A percentile compares a stretch with the other conserved stretches of the same genome.
These are phyloP conservation scores for Ganoderma leucocontextum DNA, from an alignment of 1,284 basidiomycete species.

Conservation along the genomic window DNA sequence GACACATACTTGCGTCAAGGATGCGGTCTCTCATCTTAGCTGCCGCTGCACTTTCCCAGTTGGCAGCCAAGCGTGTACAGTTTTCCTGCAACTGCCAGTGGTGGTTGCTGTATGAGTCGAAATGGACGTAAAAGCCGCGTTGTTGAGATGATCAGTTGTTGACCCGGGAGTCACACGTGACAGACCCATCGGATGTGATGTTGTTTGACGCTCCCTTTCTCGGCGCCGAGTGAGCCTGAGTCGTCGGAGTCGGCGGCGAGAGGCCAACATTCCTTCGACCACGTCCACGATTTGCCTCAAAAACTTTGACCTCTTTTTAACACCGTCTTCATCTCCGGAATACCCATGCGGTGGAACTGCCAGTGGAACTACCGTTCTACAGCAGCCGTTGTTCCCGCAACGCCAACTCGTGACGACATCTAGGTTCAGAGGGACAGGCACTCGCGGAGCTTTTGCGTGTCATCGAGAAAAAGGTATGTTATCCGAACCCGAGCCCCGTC, in stretches of 20 bases:
- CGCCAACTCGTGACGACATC: constrained; percentile 24
- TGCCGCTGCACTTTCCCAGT: constrained; percentile 13
- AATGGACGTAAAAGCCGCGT: constrained; percentile 20
- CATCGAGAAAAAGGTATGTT: constrained; percentile 25
- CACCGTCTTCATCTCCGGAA: constrained; percentile 1
- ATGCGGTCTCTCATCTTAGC: constrained; percentile 61
- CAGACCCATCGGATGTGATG: constrained; percentile 19
- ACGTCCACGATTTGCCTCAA: constrained; percentile 12
- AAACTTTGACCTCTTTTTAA: constrained; percentile 1
- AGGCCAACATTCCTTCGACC: constrained; percentile 5
- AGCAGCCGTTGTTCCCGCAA: constrained; percentile 6
- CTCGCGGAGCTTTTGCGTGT: constrained; percentile 25
- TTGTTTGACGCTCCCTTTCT: constrained; percentile 21
- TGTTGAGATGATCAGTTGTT: constrained; percentile 26
- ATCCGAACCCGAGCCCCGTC: constrained; percentile 11
- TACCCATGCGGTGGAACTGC: neutral
- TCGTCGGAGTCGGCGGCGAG: neutral
- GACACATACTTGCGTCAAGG: constrained; percentile 65
- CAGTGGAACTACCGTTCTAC: constrained; percentile 6
- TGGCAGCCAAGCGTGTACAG: neutral
- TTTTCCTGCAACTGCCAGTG: constrained; percentile 5
- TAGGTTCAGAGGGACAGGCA: constrained; percentile 29
- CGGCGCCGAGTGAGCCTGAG: neutral
- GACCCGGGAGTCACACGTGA: constrained; percentile 29
- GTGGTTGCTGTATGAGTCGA: constrained; percentile 18